These are phyloP conservation scores for Stylosanthes scabra DNA, from an alignment of 331 rosid genomes.

Conservation along the genomic window DNA sequence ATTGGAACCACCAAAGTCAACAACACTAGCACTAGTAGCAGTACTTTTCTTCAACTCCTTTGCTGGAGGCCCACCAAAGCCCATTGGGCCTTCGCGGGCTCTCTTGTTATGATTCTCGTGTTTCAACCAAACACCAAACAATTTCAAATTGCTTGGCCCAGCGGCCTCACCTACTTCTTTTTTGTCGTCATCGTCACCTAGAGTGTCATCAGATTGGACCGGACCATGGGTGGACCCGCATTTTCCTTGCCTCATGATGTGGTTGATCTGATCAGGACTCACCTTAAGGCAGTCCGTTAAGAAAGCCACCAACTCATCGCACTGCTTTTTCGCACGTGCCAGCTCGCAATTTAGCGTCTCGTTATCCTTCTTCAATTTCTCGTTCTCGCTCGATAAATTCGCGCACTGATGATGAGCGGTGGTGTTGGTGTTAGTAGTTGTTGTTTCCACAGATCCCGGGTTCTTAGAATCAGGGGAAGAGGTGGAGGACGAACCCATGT, in stretches of 20 bases:
- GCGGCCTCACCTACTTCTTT: constrained; percentile 13
- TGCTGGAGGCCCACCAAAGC: constrained; percentile 46
- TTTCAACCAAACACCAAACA: constrained; percentile 94
- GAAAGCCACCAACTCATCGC: constrained; percentile 70
- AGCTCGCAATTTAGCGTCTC: constrained; percentile 68
- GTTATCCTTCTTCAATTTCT: constrained; percentile 77
- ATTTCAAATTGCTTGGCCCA: constrained; percentile 55
- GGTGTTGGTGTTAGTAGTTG: background rate
- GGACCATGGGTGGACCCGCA: constrained; percentile 41
- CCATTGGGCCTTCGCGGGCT: constrained; percentile 56
- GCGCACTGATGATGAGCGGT: constrained; percentile 33
- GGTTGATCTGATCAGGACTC: constrained; percentile 74
- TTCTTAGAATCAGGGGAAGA: constrained; percentile 78
- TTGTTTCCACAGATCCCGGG: constrained; percentile 69
- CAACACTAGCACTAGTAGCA: constrained; percentile 1
- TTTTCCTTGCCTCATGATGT: constrained; percentile 57
- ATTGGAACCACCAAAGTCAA: constrained; percentile 41
- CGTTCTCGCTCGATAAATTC: constrained; percentile 72
- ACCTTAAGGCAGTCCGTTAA: constrained; percentile 64
- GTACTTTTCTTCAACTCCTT: constrained; percentile 51
- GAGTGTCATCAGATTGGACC: constrained; percentile 13
- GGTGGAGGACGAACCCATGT: constrained; percentile 70
- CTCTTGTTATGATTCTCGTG: constrained; percentile 49
- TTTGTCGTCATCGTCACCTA: constrained; percentile 29
- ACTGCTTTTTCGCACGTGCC: constrained; percentile 72